phyloP scores from a whole-genome alignment of 2,329 filamentous ascomycete species.

The Cephalotrichum gorgonifer region DNA sequence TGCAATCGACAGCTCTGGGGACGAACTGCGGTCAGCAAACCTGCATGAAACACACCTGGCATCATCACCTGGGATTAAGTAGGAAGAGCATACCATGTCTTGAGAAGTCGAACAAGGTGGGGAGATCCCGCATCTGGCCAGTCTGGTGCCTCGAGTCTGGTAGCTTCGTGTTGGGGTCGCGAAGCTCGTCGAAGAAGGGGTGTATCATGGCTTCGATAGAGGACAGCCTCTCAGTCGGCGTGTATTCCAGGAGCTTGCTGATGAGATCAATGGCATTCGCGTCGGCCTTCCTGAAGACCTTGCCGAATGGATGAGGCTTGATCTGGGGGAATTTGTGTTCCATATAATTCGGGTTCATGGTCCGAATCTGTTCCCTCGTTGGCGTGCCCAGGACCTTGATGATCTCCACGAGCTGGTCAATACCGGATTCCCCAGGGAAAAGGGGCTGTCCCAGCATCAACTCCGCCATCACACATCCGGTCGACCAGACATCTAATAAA shows the following conservation, averaged over 20 bases:
- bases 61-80: not conserved
- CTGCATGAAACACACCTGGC: not conserved
- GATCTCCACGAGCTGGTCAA: conserved; percentile 97
- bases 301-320: conserved; percentile 98
- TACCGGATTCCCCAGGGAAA: conserved; percentile 96
- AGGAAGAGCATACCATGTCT: conserved; percentile 70
- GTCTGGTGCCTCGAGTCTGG: conserved; percentile 89
- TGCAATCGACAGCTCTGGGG: conserved; percentile 85
- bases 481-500: conserved; percentile 95
- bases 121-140: conserved; percentile 70
- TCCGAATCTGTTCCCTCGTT: conserved; percentile 94
- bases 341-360: conserved; percentile 99
- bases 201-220: conserved; percentile 96
- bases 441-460: conserved; percentile 96
- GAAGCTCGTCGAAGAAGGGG: conserved; percentile 94
- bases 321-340: conserved; percentile 99
- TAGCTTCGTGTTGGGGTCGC: conserved; percentile 81
- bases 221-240: conserved; percentile 85
- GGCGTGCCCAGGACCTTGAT: conserved; percentile 98
- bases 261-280: conserved; percentile 90
- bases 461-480: conserved; percentile 98
- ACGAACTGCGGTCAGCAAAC: conserved; percentile 12
- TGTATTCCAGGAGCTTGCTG: conserved; percentile 89
- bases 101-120: conserved; percentile 84
- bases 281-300: conserved; percentile 97